Conservation (phyloP, 1,284 basidiomycete genomes). For the Puccinia horiana region DNA sequence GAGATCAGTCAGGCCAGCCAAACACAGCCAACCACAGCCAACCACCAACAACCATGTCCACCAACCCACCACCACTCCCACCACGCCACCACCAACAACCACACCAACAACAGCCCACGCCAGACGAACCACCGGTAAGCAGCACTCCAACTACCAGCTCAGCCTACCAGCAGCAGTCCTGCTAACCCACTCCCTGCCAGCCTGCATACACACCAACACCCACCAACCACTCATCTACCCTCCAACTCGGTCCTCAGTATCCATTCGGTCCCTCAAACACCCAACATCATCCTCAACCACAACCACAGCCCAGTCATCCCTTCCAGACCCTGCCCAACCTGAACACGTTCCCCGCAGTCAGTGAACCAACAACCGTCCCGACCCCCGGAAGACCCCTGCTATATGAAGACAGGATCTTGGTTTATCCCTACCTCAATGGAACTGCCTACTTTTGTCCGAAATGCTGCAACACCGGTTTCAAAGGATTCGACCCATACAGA, state of each 20-base stretch:
- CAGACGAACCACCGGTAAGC: conserved; percentile 25
- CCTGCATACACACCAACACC: conserved; percentile 32
- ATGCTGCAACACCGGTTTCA: conserved; percentile 51
- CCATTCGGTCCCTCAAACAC: conserved; percentile 25
- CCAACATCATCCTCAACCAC: conserved; percentile 2
- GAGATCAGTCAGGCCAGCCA: not conserved
- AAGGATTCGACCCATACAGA: conserved; percentile 51
- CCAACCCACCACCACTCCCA: conserved; percentile 3
- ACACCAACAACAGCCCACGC: not conserved
- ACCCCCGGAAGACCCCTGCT: conserved; percentile 50
- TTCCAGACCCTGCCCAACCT: not conserved
- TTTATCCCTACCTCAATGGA: conserved; percentile 43
- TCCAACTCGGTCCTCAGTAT: conserved; percentile 32
- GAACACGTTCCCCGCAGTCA: not conserved
- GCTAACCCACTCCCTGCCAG: not conserved
- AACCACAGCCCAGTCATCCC: not conserved
- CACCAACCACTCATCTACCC: not conserved
- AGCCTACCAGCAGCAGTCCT: too few species aligned
- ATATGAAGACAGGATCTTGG: conserved; percentile 44
- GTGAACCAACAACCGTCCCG: conserved; percentile 50
- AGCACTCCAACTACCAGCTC: too few species aligned
- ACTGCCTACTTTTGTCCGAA: conserved; percentile 44
- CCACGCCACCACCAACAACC: not conserved
- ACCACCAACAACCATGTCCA: not conserved
- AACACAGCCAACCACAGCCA: not conserved